Conservation (phyloP, 805 yeast genomes). For the Zygosaccharomyces siamensis region DNA sequence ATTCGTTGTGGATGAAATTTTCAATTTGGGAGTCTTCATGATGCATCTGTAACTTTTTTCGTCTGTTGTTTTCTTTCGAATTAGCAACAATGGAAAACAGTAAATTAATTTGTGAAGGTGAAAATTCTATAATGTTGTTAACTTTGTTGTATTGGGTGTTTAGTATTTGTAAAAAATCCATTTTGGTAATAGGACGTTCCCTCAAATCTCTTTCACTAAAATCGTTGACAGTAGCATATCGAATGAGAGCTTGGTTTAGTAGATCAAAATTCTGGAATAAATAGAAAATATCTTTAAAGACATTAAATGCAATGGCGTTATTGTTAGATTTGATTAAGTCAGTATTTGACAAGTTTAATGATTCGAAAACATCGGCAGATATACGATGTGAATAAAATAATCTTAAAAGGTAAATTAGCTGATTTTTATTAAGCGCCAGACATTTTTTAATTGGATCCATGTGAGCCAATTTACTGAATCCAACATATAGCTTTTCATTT, state of each 20-base stretch:
- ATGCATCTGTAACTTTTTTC: conserved; percentile 20
- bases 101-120: conserved; percentile 40
- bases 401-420: conserved; percentile 33
- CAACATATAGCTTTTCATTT: conserved; percentile 34
- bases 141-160: conserved; percentile 39
- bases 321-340: conserved; percentile 28
- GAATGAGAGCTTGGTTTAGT: conserved; percentile 37
- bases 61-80: conserved; percentile 29
- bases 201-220: conserved; percentile 28
- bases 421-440: conserved; percentile 35
- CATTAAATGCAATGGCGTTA: conserved; percentile 35
- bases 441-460: conserved; percentile 29
- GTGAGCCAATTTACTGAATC: conserved; percentile 31
- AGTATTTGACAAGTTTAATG: conserved; percentile 31
- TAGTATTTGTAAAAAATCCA: conserved; percentile 34
- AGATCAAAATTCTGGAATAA: conserved; percentile 39
- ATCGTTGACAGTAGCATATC: conserved; percentile 31
- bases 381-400: conserved; percentile 38
- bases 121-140: conserved; percentile 38
- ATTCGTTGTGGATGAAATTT: conserved; percentile 28
- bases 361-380: conserved; percentile 35
- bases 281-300: conserved; percentile 38
- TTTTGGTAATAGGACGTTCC: conserved; percentile 35
- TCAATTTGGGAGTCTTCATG: conserved; percentile 29
- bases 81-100: conserved; percentile 37